Evolutionary conservation across 2,329 filamentous ascomycete genomes (phyloP), one percentile per base, ranked within the genome.

Genomic region (Colletotrichum lentis): DNA sequence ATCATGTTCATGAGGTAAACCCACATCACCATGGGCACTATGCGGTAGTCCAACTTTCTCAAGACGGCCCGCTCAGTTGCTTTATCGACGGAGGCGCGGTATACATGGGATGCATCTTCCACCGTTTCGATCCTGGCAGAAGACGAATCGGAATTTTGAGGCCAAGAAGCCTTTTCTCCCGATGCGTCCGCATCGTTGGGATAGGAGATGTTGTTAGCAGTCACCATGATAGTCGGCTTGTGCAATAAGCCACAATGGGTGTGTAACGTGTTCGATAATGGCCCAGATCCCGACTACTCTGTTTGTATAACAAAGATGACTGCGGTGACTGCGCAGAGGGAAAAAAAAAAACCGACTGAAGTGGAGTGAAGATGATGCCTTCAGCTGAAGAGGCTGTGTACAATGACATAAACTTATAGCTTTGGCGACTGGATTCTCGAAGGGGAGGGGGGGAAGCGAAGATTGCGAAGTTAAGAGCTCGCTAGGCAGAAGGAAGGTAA

Each of bases 1-100:
- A 78, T 77, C 57, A 78, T 75, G 67, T 77, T 78, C 74, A 78
- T 77, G 14, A 78, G 71, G 50, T 78, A 78, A 1, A 77, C 71
- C 76, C 74, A 76, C 64, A 75, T 75, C 37, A 74, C 71, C 50
- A 75, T 75, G 12, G 76, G 76, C 43, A 78, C 72, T 57, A 78
- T 77, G 3, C 76, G 74, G 39, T 69, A 62, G 62, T 78, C 76
- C 3, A 78, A 71, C 70, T 79, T 78, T 70, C 59, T 56, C 39
- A 71, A 35, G 22, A 71, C 41, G 7, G 47, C 47, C 14, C 60
- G 55, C 24, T 69, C 67, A 14, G 59, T 67, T 12, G 47, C 52
- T 55, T 68, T 64, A 27, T 68, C 64, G 6, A 70, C 61, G 11
- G 47, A 31, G 3, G 10, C 11, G 5, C 39, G 27, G 5, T 41